These are phyloP conservation scores for Candida sp. DNA, from an alignment of 1,139 yeast species.

Conservation along the genomic window DNA sequence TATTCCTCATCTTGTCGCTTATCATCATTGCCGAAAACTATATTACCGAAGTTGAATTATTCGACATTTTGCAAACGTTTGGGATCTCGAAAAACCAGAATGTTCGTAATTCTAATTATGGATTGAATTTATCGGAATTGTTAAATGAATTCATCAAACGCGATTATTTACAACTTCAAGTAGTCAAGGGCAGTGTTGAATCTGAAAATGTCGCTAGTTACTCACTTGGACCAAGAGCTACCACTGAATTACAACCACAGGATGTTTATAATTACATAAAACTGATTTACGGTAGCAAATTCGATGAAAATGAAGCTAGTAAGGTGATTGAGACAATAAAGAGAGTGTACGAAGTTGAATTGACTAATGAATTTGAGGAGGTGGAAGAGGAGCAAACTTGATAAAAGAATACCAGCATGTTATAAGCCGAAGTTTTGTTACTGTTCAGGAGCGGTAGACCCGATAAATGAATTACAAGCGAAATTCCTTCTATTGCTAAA, in stretches of 20 bases:
- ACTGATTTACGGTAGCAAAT: slow-evolving; percentile 24
- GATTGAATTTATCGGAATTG: slow-evolving; percentile 20
- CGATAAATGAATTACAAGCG: too few relatives aligned
- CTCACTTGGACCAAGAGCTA: slow-evolving; percentile 30
- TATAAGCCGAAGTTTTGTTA: too few relatives aligned
- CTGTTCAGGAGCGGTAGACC: too few relatives aligned
- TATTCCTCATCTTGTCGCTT: slow-evolving; percentile 22
- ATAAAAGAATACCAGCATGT: too few relatives aligned
- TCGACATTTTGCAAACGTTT: slow-evolving; percentile 18
- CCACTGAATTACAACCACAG: slow-evolving; percentile 31
- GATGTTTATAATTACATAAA: slow-evolving; percentile 24
- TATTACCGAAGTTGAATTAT: slow-evolving; percentile 23
- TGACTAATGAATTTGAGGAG: slow-evolving; percentile 5
- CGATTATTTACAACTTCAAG: slow-evolving; percentile 28
- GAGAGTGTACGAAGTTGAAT: slow-evolving; percentile 19
- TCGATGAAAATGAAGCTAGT: slow-evolving; percentile 17
- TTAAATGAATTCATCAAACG: slow-evolving; percentile 25
- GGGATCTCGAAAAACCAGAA: slow-evolving; percentile 26
- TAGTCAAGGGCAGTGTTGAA: slow-evolving; percentile 9
- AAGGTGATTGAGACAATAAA: slow-evolving; percentile 25
- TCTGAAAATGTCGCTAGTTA: slow-evolving; percentile 19
- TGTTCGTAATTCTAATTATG: slow-evolving; percentile 19
- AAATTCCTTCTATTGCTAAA: too few relatives aligned
- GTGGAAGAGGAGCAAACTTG: background rate
- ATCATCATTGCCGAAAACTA: slow-evolving; percentile 34